phyloP scores from a whole-genome alignment of 2,329 filamentous ascomycete species.

The Colletotrichum lupini region DNA sequence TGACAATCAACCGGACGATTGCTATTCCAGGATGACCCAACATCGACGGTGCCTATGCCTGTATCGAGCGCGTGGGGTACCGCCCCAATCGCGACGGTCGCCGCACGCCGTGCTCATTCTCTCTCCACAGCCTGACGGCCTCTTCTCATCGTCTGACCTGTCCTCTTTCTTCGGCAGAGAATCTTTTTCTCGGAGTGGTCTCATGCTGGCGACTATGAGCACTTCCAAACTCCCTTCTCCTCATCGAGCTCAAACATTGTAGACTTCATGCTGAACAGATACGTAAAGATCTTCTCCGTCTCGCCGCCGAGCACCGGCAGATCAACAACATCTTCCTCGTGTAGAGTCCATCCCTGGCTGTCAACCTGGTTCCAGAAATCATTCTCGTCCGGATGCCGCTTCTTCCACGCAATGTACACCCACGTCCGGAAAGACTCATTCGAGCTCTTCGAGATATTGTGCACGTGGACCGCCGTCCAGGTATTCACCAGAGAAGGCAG shows the following conservation, averaged over 20 bases:
- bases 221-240: conserved; percentile 1
- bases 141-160: background rate
- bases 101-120: background rate
- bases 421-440: conserved; percentile 45
- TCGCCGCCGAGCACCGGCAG: conserved; percentile 59
- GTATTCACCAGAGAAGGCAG: conserved; percentile 65
- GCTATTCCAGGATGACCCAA: no score
- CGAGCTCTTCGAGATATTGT: conserved; percentile 43
- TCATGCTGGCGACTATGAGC: background rate
- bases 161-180: background rate
- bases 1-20: no score
- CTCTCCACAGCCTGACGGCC: no score
- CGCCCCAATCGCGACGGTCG: background rate
- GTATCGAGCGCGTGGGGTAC: background rate
- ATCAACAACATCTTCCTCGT: conserved; percentile 53
- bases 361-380: conserved; percentile 60
- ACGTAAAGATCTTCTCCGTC: conserved; percentile 61
- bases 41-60: background rate
- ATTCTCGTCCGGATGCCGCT: conserved; percentile 63
- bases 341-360: conserved; percentile 55
- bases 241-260: background rate
- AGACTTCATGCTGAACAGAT: conserved; percentile 53
- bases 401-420: conserved; percentile 67
- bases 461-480: conserved; percentile 58
- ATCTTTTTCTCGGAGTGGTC: background rate